Conservation (phyloP, 371 early-diverging fungal genomes). For the Lichtheimia corymbifera region DNA sequence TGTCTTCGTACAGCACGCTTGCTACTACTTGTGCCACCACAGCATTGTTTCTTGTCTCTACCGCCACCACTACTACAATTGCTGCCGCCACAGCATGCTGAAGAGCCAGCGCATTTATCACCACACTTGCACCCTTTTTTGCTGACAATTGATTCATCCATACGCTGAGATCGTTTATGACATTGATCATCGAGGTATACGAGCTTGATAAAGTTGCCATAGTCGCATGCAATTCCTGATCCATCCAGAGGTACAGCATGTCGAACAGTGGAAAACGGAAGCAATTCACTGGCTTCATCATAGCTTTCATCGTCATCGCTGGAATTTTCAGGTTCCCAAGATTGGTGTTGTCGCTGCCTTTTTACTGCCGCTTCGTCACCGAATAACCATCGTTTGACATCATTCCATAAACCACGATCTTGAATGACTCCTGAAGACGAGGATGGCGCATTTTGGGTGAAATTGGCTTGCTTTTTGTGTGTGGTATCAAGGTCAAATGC, state of each 20-base stretch:
- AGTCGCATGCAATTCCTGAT: slow-evolving; percentile 41
- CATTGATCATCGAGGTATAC: slow-evolving; percentile 24
- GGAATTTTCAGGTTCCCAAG: too few species aligned
- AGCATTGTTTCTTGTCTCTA: background rate
- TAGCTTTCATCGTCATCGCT: slow-evolving; percentile 16
- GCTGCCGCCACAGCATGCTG: slow-evolving; percentile 8
- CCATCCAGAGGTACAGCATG: slow-evolving; percentile 29
- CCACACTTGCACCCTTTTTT: background rate
- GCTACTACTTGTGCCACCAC: background rate
- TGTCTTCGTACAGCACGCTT: slow-evolving; percentile 4
- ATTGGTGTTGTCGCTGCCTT: too few species aligned
- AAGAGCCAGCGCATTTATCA: background rate
- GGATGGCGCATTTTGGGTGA: background rate
- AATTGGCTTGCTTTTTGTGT: background rate
- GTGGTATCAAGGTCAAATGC: slow-evolving; percentile 23
- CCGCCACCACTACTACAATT: slow-evolving; percentile 10
- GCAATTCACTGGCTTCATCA: slow-evolving; percentile 30
- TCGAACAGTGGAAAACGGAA: slow-evolving; percentile 38
- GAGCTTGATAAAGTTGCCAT: slow-evolving; percentile 48
- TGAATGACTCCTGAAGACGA: background rate
- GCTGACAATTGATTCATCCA: background rate
- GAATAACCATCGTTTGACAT: background rate
- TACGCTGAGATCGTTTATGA: background rate
- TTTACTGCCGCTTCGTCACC: background rate
- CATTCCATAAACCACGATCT: slow-evolving; percentile 1